These are phyloP conservation scores for Aspergillus caelatus DNA, from an alignment of 2,329 filamentous ascomycete species.

Conservation along the genomic window DNA sequence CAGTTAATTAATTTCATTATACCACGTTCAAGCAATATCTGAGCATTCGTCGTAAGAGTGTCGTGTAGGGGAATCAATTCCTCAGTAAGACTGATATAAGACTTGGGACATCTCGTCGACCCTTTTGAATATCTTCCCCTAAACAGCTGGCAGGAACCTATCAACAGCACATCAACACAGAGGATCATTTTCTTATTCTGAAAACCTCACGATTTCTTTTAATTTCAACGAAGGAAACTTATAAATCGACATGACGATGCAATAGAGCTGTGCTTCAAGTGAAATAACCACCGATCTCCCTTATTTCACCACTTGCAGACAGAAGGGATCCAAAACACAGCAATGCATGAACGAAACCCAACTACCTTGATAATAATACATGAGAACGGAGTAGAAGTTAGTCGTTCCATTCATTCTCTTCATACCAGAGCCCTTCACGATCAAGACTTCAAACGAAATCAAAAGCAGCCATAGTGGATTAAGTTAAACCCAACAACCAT, in stretches of 20 bases:
- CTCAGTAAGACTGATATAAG: neutral
- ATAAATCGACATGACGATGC: neutral
- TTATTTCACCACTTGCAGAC: neutral
- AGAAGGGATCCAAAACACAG: neutral
- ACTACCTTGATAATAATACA: neutral
- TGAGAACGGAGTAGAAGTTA: neutral
- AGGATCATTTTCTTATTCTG: too few relatives aligned
- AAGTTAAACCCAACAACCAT: too few relatives aligned
- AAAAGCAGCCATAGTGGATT: neutral
- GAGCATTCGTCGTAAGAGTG: neutral
- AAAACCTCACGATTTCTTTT: too few relatives aligned
- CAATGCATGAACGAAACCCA: neutral
- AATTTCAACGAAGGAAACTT: neutral
- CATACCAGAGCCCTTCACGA: neutral
- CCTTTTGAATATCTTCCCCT: neutral
- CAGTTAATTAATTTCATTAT: slow-evolving; percentile 4
- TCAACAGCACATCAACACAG: too few relatives aligned
- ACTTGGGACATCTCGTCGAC: neutral
- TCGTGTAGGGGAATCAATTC: neutral
- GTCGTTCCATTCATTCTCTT: too few relatives aligned
- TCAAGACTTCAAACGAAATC: neutral
- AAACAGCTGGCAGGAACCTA: neutral
- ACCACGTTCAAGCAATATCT: neutral
- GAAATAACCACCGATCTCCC: neutral
- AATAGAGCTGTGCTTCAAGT: neutral